phyloP scores from a whole-genome alignment of 1,284 basidiomycete genomes.

The Amylostereum chailletii region DNA sequence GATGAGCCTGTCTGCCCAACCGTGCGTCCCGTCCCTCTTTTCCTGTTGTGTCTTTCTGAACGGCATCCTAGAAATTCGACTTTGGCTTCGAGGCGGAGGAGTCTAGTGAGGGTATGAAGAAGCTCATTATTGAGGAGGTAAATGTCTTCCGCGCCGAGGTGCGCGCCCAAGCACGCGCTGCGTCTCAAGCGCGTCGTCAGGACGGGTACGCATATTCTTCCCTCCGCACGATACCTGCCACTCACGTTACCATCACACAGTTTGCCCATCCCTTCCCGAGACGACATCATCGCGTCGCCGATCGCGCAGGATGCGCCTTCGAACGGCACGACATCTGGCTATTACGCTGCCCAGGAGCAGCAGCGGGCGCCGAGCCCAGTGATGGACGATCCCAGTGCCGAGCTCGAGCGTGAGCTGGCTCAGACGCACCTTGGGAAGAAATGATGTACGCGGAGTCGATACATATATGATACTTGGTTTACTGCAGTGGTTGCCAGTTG shows the following conservation, averaged over 20 bases:
- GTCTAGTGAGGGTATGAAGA: conserved; percentile 95
- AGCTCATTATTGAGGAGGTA: conserved; percentile 91
- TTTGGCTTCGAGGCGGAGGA: conserved; percentile 98
- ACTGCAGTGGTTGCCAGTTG: too few species aligned
- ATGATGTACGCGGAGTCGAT: too few species aligned
- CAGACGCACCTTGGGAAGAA: conserved; percentile 38
- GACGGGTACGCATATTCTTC: conserved; percentile 44
- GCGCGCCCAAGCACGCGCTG: conserved; percentile 63
- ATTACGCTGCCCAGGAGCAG: conserved; percentile 30
- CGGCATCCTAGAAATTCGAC: conserved; percentile 70
- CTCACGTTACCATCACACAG: conserved; percentile 23
- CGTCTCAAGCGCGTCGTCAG: conserved; percentile 61
- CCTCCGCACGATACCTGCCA: background rate
- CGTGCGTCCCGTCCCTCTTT: conserved; percentile 6
- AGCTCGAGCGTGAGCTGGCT: conserved; percentile 79
- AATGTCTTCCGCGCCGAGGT: conserved; percentile 84
- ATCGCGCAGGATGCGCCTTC: conserved; percentile 58
- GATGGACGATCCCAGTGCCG: conserved; percentile 80
- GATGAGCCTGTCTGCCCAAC: conserved; percentile 71
- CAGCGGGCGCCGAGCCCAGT: conserved; percentile 49
- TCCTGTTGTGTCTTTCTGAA: background rate
- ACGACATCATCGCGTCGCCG: conserved; percentile 73
- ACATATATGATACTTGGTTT: too few species aligned
- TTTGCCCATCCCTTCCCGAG: conserved; percentile 67
- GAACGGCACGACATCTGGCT: conserved; percentile 63